These are phyloP conservation scores for Epichloe gansuensis DNA, from an alignment of 2,329 filamentous ascomycete species.

Conservation along the genomic window DNA sequence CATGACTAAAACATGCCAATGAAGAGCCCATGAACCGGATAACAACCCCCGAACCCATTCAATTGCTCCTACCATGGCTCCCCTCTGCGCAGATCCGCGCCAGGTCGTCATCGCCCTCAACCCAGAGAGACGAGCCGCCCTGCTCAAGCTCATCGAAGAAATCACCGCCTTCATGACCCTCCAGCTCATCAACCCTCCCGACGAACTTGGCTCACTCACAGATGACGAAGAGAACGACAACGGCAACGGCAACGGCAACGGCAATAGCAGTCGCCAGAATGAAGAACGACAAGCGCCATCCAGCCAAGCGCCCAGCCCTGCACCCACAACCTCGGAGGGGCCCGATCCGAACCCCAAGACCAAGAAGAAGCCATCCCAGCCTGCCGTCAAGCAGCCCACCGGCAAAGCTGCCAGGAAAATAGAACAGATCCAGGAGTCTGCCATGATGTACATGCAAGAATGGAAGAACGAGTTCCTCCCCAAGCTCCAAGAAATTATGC, in stretches of 20 bases:
- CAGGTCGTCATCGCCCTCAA: slow-evolving; percentile 43
- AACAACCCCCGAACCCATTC: background rate
- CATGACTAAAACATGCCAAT: background rate
- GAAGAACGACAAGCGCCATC: background rate
- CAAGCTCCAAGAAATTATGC: slow-evolving; percentile 55
- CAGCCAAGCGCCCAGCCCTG: slow-evolving; percentile 4
- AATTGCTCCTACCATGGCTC: slow-evolving; percentile 30
- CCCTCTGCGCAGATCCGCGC: slow-evolving; percentile 39
- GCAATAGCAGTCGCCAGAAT: background rate
- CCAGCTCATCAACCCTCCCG: slow-evolving; percentile 30
- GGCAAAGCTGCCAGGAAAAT: slow-evolving; percentile 15
- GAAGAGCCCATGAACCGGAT: background rate
- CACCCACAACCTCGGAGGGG: background rate
- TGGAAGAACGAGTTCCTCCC: slow-evolving; percentile 63
- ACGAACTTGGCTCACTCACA: slow-evolving; percentile 19
- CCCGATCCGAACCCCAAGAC: background rate
- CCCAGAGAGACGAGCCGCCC: slow-evolving; percentile 35
- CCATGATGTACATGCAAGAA: slow-evolving; percentile 58
- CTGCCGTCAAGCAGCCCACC: background rate
- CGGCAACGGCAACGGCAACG: background rate
- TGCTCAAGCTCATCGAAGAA: slow-evolving; percentile 36
- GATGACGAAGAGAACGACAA: slow-evolving; percentile 5
- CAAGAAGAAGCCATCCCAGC: slow-evolving; percentile 5
- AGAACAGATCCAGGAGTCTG: slow-evolving; percentile 31
- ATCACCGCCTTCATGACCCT: slow-evolving; percentile 42